Evolutionary conservation across 2,329 filamentous ascomycete genomes (phyloP).

Genomic region (Penicillium sp.): DNA sequence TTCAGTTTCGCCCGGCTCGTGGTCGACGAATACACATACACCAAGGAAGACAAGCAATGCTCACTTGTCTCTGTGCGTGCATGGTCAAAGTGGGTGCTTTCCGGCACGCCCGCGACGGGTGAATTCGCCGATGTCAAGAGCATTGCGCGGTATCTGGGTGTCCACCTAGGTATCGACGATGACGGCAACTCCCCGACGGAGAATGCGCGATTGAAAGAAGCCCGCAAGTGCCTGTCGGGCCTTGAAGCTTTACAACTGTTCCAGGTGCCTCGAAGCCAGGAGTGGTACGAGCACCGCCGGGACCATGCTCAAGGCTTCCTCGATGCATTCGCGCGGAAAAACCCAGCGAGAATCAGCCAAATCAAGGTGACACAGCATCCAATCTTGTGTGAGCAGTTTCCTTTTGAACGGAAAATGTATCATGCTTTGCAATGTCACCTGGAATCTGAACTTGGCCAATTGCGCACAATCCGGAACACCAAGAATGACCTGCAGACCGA

Average conservation of each 20-base stretch:
- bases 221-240: constrained; percentile 29
- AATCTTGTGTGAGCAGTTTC: constrained; percentile 41
- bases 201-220: constrained; percentile 42
- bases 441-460: background rate
- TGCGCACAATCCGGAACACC: background rate
- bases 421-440: constrained; percentile 41
- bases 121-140: constrained; percentile 58
- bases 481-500: constrained; percentile 27
- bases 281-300: constrained; percentile 52
- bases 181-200: constrained; percentile 45
- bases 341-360: constrained; percentile 43
- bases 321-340: constrained; percentile 49
- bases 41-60: constrained; percentile 41
- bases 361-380: constrained; percentile 46
- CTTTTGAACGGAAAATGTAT: constrained; percentile 52
- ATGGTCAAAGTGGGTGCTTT: constrained; percentile 58
- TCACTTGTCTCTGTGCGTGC: constrained; percentile 47
- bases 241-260: constrained; percentile 56
- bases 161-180: constrained; percentile 54
- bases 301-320: constrained; percentile 54
- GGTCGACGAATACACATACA: constrained; percentile 62
- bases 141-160: constrained; percentile 54
- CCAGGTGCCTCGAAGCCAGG: constrained; percentile 46
- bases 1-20: constrained; percentile 59
- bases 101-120: constrained; percentile 57